Evolutionary conservation across 345 rosid genomes (phyloP).

Genomic region (Erysimum cheiranthoides): DNA sequence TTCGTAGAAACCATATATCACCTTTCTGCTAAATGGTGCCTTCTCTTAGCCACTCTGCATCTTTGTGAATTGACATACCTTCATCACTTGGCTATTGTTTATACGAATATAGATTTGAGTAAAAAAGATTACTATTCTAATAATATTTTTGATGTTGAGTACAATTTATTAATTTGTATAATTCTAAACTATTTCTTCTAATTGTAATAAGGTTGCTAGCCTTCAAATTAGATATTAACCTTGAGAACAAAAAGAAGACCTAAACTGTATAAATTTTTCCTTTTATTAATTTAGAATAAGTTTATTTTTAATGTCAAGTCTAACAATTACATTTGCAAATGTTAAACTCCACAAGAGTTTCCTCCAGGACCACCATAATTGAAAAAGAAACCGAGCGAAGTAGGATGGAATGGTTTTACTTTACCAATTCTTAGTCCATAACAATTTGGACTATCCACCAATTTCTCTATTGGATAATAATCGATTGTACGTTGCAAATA

Average conservation of each 20-base stretch:
- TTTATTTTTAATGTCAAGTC: background rate
- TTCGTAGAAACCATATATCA: no score
- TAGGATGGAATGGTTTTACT: background rate
- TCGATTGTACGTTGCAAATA: background rate
- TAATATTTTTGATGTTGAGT: no score
- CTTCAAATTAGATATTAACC: no score
- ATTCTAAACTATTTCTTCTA: no score
- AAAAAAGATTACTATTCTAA: no score
- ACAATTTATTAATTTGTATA: no score
- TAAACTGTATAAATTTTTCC: background rate
- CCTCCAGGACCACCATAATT: conserved; percentile 4
- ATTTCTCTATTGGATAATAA: background rate
- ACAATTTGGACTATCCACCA: conserved; percentile 6
- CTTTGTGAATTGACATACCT: no score
- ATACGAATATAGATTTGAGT: no score
- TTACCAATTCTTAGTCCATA: background rate
- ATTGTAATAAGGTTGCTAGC: no score
- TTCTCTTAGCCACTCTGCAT: no score
- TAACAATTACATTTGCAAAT: background rate
- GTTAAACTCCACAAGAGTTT: background rate
- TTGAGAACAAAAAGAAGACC: background rate
- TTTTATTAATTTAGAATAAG: background rate
- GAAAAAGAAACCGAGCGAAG: background rate
- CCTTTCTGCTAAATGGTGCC: no score
- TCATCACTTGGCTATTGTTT: no score